phyloP scores from a whole-genome alignment of 176 grass and related monocot species.

The Guadua angustifolia region DNA sequence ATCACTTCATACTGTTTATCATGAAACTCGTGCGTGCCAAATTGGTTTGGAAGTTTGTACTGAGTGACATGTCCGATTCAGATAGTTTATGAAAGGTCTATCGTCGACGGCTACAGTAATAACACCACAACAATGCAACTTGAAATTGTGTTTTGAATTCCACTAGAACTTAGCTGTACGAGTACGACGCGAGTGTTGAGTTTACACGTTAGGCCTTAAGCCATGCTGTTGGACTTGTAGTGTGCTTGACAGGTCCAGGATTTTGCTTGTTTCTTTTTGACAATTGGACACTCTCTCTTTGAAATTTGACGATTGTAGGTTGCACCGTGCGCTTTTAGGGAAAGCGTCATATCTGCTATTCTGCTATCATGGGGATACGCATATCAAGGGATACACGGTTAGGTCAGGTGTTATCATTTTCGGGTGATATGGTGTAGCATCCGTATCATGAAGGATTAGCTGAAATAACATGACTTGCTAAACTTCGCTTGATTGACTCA shows the following conservation, averaged over 20 bases:
- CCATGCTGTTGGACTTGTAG: no score
- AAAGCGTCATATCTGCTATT: neutral
- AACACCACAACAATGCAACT: no score
- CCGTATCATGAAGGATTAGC: constrained; percentile 29
- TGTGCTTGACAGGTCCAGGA: neutral
- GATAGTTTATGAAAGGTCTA: no score
- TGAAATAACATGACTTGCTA: neutral
- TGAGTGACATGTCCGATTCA: no score
- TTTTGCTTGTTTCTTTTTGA: neutral
- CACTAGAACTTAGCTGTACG: no score
- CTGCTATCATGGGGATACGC: neutral
- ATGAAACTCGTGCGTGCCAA: no score
- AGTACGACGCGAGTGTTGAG: no score
- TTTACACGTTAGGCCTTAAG: no score
- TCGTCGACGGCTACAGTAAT: no score
- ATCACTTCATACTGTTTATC: no score
- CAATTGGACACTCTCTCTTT: neutral
- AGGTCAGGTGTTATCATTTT: neutral
- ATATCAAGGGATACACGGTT: neutral
- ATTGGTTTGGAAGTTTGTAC: no score
- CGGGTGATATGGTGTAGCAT: constrained; percentile 18
- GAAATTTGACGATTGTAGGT: neutral
- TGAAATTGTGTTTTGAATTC: no score
- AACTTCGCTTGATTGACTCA: neutral
- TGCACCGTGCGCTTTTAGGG: neutral